Conservation (phyloP, 2,329 filamentous ascomycete species). For the Aspergillus costaricaensis region DNA sequence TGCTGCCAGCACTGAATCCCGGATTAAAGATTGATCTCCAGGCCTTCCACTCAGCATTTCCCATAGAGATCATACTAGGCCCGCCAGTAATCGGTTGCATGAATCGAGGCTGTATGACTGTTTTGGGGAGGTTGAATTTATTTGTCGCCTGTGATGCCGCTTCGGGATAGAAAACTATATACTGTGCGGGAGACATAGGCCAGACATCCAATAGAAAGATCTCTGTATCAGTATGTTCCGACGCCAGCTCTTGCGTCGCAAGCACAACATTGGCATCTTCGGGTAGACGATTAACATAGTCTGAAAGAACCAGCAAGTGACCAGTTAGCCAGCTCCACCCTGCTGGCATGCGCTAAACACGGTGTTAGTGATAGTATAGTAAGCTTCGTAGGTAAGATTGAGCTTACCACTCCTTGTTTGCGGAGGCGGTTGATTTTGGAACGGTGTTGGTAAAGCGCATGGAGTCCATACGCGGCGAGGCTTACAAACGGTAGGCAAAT, state of each 20-base stretch:
- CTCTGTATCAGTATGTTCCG: neutral
- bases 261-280: neutral
- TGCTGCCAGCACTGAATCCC: slow-evolving; percentile 3
- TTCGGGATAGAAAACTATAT: neutral
- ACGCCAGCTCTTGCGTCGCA: neutral
- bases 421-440: neutral
- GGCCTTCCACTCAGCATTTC: slow-evolving; percentile 3
- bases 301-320: neutral
- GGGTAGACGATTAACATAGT: neutral
- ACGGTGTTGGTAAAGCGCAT: neutral
- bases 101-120: neutral
- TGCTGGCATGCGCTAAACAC: neutral
- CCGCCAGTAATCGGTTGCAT: slow-evolving; percentile 11
- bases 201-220: slow-evolving; percentile 5
- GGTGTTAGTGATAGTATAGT: neutral
- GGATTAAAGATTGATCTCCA: slow-evolving; percentile 13
- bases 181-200: neutral
- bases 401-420: slow-evolving; percentile 6
- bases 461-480: neutral
- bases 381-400: too few relatives aligned
- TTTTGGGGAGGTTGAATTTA: slow-evolving; percentile 6
- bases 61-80: slow-evolving; percentile 9
- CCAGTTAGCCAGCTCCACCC: slow-evolving; percentile 6
- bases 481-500: neutral
- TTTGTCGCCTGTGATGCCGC: neutral